A percentile compares a stretch with the other conserved stretches of the same genome.
These are phyloP conservation scores for Mrakia hoshinonis DNA, from an alignment of 768 basidiomycete species.

Conservation along the genomic window DNA sequence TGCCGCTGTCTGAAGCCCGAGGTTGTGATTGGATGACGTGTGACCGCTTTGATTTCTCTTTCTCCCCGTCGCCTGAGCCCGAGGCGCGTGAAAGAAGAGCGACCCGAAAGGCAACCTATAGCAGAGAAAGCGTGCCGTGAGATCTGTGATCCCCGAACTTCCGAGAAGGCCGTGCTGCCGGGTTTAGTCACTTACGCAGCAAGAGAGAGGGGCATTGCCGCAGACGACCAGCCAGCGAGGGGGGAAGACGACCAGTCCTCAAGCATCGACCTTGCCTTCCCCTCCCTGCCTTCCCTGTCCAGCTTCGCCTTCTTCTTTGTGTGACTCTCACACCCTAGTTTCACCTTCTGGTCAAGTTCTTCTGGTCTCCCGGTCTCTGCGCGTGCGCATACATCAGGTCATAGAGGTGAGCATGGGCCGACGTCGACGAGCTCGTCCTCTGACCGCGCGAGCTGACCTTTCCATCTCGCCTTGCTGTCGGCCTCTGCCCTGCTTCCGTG, in stretches of 20 bases:
- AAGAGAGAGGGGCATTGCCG: too few species aligned
- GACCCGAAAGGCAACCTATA: too few species aligned
- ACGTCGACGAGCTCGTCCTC: background rate
- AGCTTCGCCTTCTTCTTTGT: constrained; percentile 26
- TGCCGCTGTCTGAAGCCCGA: constrained; percentile 23
- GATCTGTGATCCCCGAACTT: too few species aligned
- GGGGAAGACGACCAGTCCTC: too few species aligned
- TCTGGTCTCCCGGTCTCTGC: constrained; percentile 15
- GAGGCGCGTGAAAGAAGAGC: background rate
- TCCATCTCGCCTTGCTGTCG: constrained; percentile 19
- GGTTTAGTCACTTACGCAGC: too few species aligned
- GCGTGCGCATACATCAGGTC: constrained; percentile 17
- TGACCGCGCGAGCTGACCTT: constrained; percentile 15
- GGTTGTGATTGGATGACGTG: background rate
- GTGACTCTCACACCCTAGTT: too few species aligned
- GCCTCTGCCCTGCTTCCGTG: constrained; percentile 7
- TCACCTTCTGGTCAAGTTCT: constrained; percentile 20
- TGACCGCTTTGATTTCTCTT: background rate
- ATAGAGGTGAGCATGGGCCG: constrained; percentile 20
- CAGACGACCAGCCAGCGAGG: too few species aligned
- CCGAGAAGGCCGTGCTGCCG: too few species aligned
- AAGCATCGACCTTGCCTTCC: background rate
- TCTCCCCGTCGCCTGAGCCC: background rate
- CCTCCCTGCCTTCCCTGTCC: background rate
- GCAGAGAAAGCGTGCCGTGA: too few species aligned